Evolutionary conservation across 2,329 filamentous ascomycete species (phyloP), one percentile per base, ranked within the genome.

Genomic region (Furcasterigmium sp.): DNA sequence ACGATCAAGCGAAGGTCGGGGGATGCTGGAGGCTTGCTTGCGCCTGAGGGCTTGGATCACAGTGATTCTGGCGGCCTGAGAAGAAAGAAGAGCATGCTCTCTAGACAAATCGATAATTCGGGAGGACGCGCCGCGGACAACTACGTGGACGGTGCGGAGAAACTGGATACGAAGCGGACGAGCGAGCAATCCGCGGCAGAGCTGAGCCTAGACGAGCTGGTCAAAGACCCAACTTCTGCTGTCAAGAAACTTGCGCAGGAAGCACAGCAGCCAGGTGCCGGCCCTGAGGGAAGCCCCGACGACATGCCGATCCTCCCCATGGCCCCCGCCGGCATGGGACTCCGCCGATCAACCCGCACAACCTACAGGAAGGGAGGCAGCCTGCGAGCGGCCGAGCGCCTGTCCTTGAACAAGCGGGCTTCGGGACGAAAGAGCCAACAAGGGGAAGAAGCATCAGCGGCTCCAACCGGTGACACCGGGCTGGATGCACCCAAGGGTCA

Each of bases 61-160:
- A 80, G 48, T 63, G 75, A 64, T 64, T 78, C 65, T 60, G 78
- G 78, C 14, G 77, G 85, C 30, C 61, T 97, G 49, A 77, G 83
- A 53, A 80, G 93, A 55, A 95, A 95, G 65, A 95, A 93, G 65
- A 97, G 91, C 0, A 96, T 95, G 87, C 73, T 98, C 5, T 97
- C 91, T 6, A 80, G 85, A 45, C 91, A 97, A 61, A 87, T 98
- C 46, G 87, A 95, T 53, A 86, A 80, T 51, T 80, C 82, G 5
- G 74, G 75, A 8, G 75, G 76, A 1, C 67, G 67, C 46, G 73
- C 68, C 19, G 72, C 67, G 15, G 75, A 80, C 29, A 82, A 80
- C 30, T 94, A 93, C 59, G 75, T 85, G 48, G 90, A 96, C 67
- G 91, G 89, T 17, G 86, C 89, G 14, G 91, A 95, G 46, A 76